Conservation (phyloP, 352 stramenopile species). For the Phytophthora constricta region DNA sequence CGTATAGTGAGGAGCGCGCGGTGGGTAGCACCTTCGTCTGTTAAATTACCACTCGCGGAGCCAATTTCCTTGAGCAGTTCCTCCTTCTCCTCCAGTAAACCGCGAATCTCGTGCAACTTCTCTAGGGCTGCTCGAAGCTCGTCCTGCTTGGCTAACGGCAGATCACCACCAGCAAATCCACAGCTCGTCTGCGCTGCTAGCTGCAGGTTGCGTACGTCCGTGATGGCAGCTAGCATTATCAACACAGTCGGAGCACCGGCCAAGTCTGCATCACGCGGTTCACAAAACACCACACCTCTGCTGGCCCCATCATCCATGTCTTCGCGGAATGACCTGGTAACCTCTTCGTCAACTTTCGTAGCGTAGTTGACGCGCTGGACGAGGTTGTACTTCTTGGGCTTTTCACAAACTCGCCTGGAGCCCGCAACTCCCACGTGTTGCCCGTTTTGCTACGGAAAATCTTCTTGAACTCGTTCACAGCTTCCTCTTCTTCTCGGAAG, state of each 20-base stretch:
- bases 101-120: conserved; percentile 55
- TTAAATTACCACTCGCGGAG: conserved; percentile 54
- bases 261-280: conserved; percentile 43
- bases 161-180: conserved; percentile 49
- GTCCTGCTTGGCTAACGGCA: conserved; percentile 70
- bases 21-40: conserved; percentile 43
- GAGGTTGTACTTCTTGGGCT: conserved; percentile 78
- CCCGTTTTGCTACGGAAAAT: conserved; percentile 83
- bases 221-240: conserved; percentile 71
- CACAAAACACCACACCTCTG: conserved; percentile 32
- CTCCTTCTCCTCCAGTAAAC: conserved; percentile 56
- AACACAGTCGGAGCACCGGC: conserved; percentile 37
- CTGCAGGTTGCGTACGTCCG: conserved; percentile 72
- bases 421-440: conserved; percentile 64
- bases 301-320: conserved; percentile 25
- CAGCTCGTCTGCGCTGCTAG: conserved; percentile 62
- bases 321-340: conserved; percentile 63
- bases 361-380: conserved; percentile 64
- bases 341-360: conserved; percentile 60
- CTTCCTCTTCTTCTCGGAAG: conserved; percentile 59
- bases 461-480: conserved; percentile 80
- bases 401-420: conserved; percentile 56
- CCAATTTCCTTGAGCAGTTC: conserved; percentile 58
- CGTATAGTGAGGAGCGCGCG: conserved; percentile 56
- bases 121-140: conserved; percentile 56